These are phyloP conservation scores for Tieghemiomyces parasiticus DNA, from an alignment of 192 early-diverging fungal genomes.

Conservation along the genomic window DNA sequence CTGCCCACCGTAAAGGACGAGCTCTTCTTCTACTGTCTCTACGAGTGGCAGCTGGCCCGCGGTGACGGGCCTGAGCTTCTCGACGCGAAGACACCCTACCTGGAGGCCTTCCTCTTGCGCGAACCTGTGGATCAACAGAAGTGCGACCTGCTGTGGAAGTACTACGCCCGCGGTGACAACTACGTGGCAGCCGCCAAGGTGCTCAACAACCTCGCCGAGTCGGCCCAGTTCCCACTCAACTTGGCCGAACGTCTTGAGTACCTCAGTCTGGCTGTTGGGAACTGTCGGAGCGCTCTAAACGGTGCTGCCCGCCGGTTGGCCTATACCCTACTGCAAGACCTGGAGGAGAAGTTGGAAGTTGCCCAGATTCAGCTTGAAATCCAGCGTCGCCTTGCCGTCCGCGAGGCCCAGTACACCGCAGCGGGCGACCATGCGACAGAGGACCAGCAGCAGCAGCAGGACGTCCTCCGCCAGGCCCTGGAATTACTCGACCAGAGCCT, in stretches of 20 bases:
- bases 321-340: constrained; percentile 26
- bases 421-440: no score
- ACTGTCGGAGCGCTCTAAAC: constrained; percentile 40
- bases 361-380: constrained; percentile 36
- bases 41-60: constrained; percentile 1
- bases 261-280: constrained; percentile 43
- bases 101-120: constrained; percentile 20
- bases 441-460: not conserved
- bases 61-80: not conserved
- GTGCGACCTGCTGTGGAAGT: constrained; percentile 48
- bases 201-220: constrained; percentile 28
- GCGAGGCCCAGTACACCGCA: no score
- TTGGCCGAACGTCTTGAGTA: constrained; percentile 40
- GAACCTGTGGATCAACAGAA: constrained; percentile 15
- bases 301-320: not conserved
- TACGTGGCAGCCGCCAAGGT: constrained; percentile 41
- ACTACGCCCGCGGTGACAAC: constrained; percentile 39
- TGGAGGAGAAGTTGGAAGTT: constrained; percentile 39
- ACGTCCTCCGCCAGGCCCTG: not conserved
- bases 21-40: constrained; percentile 12
- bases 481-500: constrained; percentile 15
- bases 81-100: constrained; percentile 16
- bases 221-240: constrained; percentile 15
- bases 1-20: not conserved
- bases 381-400: not conserved